Evolutionary conservation across 306 rosid species (phyloP), one percentile per base, ranked within the genome.

Genomic region (Medicago ruthenica): DNA sequence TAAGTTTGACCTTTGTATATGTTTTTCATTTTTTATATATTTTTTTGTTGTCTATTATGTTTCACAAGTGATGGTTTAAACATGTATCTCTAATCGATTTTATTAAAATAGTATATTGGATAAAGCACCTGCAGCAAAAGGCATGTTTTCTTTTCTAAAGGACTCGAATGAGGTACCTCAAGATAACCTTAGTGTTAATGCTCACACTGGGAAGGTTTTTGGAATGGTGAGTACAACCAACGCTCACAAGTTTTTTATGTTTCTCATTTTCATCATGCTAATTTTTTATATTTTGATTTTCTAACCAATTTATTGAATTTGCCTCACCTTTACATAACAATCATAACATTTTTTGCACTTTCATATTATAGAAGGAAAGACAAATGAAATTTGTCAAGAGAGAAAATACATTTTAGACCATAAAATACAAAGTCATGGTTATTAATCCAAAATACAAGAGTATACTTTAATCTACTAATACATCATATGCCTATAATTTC

Each of bases 81-180:
- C 6, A 2, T 71, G 22, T 62, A 34, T 8, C 4, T 67, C 18
- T 42, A 2, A 22, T 41, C 41, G 44, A 12, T 37, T 34, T 13
- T 5, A 60, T 60, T 70, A 9, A 34, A 67, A 16, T 34, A 83
- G 86, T 18, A 73, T 83, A 60, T 3, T 83, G 73, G 86, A 83
- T 70, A 78, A 68, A 73, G 83, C 70, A 40, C 83, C 83, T 0
- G 74, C 54, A 3, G 80, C 86, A 10, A 78, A 68, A 63, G 22
- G 6, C 41, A 18, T 78, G 70, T 83, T 83, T 45, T 82, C 86
- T 0, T 83, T 83, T 74, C 36, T 83, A 9, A 70, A 42, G 31
- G 75, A 59, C 11, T 57, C 77, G 0, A 45, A 42, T 53, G 86
- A 36, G 64, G 18, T 78, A 61, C 74, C 80, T 0, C 17, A 41